These are phyloP conservation scores for Candida insectalens DNA, from an alignment of 805 yeast species.

Conservation along the genomic window DNA sequence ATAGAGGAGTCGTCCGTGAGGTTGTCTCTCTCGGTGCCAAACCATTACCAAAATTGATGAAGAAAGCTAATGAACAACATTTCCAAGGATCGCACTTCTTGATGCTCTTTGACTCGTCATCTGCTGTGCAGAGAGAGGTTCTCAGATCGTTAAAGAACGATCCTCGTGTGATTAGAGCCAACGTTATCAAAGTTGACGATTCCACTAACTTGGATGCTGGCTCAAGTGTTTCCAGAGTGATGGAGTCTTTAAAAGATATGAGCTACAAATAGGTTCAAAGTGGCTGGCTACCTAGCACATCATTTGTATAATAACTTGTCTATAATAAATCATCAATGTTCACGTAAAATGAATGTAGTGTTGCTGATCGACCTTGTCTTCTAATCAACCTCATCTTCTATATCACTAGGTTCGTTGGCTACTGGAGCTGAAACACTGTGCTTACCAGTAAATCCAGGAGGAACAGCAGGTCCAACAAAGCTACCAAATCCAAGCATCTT, in stretches of 20 bases:
- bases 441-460: no score
- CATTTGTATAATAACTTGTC: background rate
- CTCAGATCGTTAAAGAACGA: slow-evolving; percentile 72
- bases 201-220: slow-evolving; percentile 44
- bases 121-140: slow-evolving; percentile 81
- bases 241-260: slow-evolving; percentile 13
- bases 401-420: background rate
- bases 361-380: no score
- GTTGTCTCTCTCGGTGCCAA: slow-evolving; percentile 71
- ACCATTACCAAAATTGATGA: slow-evolving; percentile 70
- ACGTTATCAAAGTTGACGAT: slow-evolving; percentile 55
- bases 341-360: no score
- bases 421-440: no score
- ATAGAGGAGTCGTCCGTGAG: slow-evolving; percentile 90
- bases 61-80: slow-evolving; percentile 80
- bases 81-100: slow-evolving; percentile 85
- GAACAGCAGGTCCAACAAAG: no score
- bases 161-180: slow-evolving; percentile 82
- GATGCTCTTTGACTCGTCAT: slow-evolving; percentile 78
- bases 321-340: background rate
- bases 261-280: slow-evolving; percentile 1
- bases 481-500: no score
- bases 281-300: background rate
- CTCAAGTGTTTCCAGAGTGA: slow-evolving; percentile 42
- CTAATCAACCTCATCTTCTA: slow-evolving; percentile 1